Evolutionary conservation across 176 grass and related monocot species (phyloP).

Genomic region (Pontederia crassipes): DNA sequence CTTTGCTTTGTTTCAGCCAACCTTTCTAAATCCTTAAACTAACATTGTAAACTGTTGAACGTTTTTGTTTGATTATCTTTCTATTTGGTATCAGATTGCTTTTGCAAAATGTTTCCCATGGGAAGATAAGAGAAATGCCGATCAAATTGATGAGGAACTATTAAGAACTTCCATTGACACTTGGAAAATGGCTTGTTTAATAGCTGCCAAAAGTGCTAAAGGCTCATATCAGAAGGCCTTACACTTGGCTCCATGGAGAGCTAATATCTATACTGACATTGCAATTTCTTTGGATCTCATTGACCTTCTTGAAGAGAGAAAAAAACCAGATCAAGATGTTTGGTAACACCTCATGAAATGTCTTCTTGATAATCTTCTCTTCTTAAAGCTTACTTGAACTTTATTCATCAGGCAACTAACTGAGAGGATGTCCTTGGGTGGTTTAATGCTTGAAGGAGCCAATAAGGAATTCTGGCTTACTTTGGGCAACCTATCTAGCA

Average conservation of each 20-base stretch:
- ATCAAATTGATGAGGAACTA: conserved; percentile 28
- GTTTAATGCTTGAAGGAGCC: conserved; percentile 56
- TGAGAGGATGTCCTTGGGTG: conserved; percentile 85
- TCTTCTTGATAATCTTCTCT: conserved; percentile 1
- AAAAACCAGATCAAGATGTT: conserved; percentile 18
- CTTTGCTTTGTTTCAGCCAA: too few relatives aligned
- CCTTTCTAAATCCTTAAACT: not conserved
- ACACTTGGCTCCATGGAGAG: conserved; percentile 65
- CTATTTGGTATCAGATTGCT: conserved; percentile 39
- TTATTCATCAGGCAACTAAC: conserved; percentile 55
- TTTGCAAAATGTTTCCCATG: conserved; percentile 88
- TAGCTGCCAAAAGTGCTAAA: conserved; percentile 56
- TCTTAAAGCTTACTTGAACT: conserved; percentile 17
- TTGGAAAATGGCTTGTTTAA: conserved; percentile 62
- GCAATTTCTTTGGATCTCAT: conserved; percentile 69
- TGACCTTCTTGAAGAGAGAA: conserved; percentile 36
- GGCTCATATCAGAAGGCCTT: conserved; percentile 69
- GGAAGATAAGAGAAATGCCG: conserved; percentile 29
- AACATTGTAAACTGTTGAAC: conserved; percentile 17
- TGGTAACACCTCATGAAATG: conserved; percentile 46
- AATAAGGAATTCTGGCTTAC: conserved; percentile 94
- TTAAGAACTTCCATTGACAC: conserved; percentile 47
- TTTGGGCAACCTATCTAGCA: conserved; percentile 59
- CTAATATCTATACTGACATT: conserved; percentile 86
- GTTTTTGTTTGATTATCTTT: not conserved